These are phyloP conservation scores for Nepenthes mirabilis DNA, from an alignment of 148 eudicot genomes.

Conservation along the genomic window DNA sequence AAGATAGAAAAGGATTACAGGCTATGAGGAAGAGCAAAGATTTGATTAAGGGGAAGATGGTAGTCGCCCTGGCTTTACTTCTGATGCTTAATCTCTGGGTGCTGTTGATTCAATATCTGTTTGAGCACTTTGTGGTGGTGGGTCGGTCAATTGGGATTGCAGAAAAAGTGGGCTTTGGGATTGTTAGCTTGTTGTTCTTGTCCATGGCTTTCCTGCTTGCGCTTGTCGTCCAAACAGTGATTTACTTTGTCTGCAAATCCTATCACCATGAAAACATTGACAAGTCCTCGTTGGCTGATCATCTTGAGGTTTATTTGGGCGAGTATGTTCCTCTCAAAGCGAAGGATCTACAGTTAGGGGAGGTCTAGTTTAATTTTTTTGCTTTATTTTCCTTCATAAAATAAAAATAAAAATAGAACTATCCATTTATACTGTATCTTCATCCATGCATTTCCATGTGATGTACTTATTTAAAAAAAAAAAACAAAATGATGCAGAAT, in stretches of 20 bases:
- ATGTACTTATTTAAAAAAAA: too few relatives aligned
- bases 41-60: constrained; percentile 35
- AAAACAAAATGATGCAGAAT: too few relatives aligned
- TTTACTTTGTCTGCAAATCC: constrained; percentile 60
- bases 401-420: not conserved
- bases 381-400: not conserved
- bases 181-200: constrained; percentile 17
- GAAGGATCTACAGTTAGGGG: constrained; percentile 30
- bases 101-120: constrained; percentile 9
- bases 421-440: not conserved
- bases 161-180: constrained; percentile 22
- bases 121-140: constrained; percentile 13
- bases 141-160: constrained; percentile 9
- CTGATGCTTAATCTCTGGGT: constrained; percentile 11
- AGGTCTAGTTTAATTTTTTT: not conserved
- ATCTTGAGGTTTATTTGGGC: constrained; percentile 47
- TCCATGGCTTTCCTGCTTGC: constrained; percentile 22
- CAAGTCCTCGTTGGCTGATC: constrained; percentile 40
- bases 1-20: constrained; percentile 26
- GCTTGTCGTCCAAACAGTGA: constrained; percentile 38
- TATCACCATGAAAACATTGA: constrained; percentile 51
- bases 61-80: constrained; percentile 12
- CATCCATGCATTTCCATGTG: not conserved
- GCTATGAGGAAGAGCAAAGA: constrained; percentile 36
- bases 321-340: constrained; percentile 41